Evolutionary conservation across 164 flowering plant genomes (phyloP).

Genomic region (Magnolia kwangsiensis): DNA sequence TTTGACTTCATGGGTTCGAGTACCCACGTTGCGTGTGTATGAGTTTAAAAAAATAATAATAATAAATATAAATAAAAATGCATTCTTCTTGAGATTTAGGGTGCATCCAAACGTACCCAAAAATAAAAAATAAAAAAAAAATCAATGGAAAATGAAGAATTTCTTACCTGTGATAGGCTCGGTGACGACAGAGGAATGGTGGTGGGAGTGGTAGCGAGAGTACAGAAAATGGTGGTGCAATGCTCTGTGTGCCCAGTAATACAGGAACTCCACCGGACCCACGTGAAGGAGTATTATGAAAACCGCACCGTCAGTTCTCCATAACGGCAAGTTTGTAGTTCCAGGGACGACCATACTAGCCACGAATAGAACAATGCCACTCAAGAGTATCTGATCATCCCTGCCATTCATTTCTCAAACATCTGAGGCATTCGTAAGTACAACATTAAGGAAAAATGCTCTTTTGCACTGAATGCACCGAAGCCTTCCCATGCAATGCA

Average conservation of each 20-base stretch:
- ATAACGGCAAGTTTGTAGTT: constrained; percentile 23
- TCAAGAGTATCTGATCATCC: background rate
- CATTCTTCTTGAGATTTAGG: no score
- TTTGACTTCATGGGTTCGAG: no score
- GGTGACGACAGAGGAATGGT: constrained; percentile 47
- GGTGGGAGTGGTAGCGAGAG: constrained; percentile 52
- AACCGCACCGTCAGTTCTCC: constrained; percentile 37
- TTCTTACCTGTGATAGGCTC: constrained; percentile 44
- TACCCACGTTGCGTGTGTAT: no score
- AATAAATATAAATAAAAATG: no score
- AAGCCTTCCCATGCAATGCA: no score
- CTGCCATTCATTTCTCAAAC: background rate
- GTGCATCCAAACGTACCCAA: no score
- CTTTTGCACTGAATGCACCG: no score
- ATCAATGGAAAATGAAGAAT: background rate
- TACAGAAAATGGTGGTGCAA: constrained; percentile 51
- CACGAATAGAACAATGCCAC: background rate
- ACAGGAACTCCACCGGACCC: constrained; percentile 50
- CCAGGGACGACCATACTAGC: background rate
- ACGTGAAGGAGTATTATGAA: constrained; percentile 25
- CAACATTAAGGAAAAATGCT: no score
- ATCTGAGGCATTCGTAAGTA: no score
- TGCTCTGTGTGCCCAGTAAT: constrained; percentile 51
- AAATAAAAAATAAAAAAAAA: no score
- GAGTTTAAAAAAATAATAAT: no score